Base-by-base conservation (phyloP, 371 early-diverging fungal genomes). In the Smittium culicis region DNA sequence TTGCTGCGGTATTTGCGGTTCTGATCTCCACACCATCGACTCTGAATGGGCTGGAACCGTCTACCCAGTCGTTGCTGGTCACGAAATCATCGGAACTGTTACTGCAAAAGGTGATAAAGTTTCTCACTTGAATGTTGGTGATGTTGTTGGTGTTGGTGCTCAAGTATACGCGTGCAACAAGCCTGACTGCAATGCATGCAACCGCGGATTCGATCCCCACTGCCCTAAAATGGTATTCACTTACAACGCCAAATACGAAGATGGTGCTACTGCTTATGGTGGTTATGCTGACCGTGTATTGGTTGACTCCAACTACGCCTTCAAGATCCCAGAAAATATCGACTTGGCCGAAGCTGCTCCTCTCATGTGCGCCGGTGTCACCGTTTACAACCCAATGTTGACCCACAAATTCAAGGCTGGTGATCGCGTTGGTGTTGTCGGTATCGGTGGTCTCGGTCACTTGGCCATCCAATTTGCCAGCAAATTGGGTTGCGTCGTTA, bases 1-100 rank as follows among this genome's bases (percentile, higher is more conserved):
- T 20, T 72, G 79, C 75, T 80, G 77, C 57, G 85, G 84, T 16
- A 78, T 85, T 66, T 85, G 86, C 65, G 80, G 73, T 32, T 80
- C 82, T 1, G 81, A 82, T 64, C 66, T 84, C 54, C 88, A 86
- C 75, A 86, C 86, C 31, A 74, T 86, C 69, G 85, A 84, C 68
- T 73, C 74, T 56, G 87, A 83, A 60, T 88, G 86, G 88, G 82
- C 83, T 0, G 79, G 79, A 34, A 80, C 85, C 30, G 67, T 67
- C 32, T 87, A 79, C 73, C 89, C 90, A 16, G 83, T 84, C 72
- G 81, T 90, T n/a, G 79, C 84, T 27, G 91, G 92, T 28, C 91
- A 91, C 70, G 88, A 89, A 74, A 85, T 88, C 27, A 77, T 89
- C 55, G 89, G 89, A 70, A 72, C 79, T 27, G 78, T 89, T 34